Base-by-base conservation (phyloP, 306 rosid genomes). In the Cucurbita moschata region DNA sequence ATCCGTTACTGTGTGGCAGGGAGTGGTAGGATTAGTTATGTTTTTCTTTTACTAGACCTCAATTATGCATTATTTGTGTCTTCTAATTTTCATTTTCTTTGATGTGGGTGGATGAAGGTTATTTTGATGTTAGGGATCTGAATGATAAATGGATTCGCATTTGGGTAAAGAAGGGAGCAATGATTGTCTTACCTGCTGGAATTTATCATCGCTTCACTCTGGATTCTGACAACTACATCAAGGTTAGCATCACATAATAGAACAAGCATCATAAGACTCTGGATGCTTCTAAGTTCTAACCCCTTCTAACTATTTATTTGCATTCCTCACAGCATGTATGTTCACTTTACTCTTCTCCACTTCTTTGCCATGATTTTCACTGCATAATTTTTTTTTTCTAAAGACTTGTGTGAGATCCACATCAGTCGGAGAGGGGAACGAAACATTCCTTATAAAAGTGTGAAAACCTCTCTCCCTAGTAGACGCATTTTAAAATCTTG, bases 151-250 rank as follows among this genome's bases (percentile, higher is more conserved):
- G 99, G 99, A 95, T 95, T 78, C 97, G 96, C 37, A 87, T 95
- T 21, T 89, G 91, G 92, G 40, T 95, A 66, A 91, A 91, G 85
- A 95, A 95, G 83, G 99, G 97, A 35, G 99, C 93, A 75, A 66
- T 95, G 96, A 95, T 95, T 80, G 83, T 95, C 77, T 87, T 95
- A 82, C 97, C 99, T 68, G 97, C 99, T 76, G 99, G 99, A 75
- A 91, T 91, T 35, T 95, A 95, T 73, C 97, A 95, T 74, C 97
- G 97, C 66, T 95, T 95, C 79, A 95, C 99, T n/a, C 79, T 91
- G 57, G 99, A 95, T 84, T 80, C 91, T 77, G 67, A 64, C 84
- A 91, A 95, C 79, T 95, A 95, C 79, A 95, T 95, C 77, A 95
- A 95, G 99, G 99, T 91, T 85, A 35, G n/a, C 72, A 78, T 55